Percentiles rank a stretch among this genome's conserved stretches.
Conservation (phyloP, 1,284 basidiomycete species). For the Malassezia sympodialis region DNA sequence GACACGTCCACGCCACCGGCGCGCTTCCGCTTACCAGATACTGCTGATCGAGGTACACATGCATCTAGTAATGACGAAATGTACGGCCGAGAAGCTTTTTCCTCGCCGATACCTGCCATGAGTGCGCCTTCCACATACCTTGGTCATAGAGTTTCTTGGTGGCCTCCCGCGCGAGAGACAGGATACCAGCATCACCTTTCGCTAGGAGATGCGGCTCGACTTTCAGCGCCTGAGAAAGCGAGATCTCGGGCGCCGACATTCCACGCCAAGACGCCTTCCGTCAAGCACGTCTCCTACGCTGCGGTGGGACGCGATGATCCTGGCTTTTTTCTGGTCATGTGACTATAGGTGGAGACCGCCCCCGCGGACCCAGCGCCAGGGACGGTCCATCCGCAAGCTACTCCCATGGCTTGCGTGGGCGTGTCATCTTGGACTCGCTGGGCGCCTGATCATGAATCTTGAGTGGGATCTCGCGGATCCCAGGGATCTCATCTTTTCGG, state of each 20-base stretch:
- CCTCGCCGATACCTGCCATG: slow-evolving; percentile 3
- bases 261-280: background rate
- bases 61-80: slow-evolving; percentile 13
- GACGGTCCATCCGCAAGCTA: background rate
- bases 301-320: background rate
- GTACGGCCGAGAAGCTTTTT: slow-evolving; percentile 11
- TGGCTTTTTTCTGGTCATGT: slow-evolving; percentile 8
- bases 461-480: slow-evolving; percentile 40
- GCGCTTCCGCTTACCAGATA: slow-evolving; percentile 19
- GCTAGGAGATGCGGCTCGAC: slow-evolving; percentile 6
- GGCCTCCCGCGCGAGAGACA: background rate
- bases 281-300: background rate
- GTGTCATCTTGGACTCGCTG: slow-evolving; percentile 24
- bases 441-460: slow-evolving; percentile 38
- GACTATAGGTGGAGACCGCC: background rate
- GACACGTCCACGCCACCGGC: slow-evolving; percentile 23
- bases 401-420: slow-evolving; percentile 41
- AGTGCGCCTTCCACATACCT: slow-evolving; percentile 5
- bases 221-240: background rate
- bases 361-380: background rate
- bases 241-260: background rate
- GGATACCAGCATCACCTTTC: background rate
- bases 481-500: slow-evolving; percentile 39
- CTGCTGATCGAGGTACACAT: background rate
- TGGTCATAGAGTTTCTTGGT: slow-evolving; percentile 16